A percentile compares a stretch with the other conserved stretches of the same genome.
These are phyloP conservation scores for Ustilago shanxiensis DNA, from an alignment of 1,284 basidiomycete species.

Conservation along the genomic window DNA sequence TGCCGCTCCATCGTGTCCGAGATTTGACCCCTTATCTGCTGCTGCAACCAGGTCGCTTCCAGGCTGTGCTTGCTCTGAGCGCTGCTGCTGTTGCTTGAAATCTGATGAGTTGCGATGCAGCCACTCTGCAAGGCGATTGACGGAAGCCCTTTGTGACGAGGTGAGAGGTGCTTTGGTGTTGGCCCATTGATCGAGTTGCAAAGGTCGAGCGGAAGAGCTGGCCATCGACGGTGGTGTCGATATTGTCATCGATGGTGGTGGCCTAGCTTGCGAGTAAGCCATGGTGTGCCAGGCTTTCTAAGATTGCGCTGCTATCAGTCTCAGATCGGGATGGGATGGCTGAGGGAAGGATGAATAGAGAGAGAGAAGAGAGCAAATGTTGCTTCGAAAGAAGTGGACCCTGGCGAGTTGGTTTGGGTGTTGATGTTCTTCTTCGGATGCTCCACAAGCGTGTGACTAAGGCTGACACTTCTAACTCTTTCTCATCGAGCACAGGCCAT, in stretches of 20 bases:
- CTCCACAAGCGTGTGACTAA: conserved; percentile 19
- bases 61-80: not conserved
- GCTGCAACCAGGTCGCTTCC: not conserved
- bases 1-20: not conserved
- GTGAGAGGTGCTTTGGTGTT: conserved; percentile 52
- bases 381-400: conserved; percentile 17
- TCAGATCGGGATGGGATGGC: not conserved
- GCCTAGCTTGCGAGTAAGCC: conserved; percentile 18
- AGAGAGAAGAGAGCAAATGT: not conserved
- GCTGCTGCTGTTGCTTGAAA: conserved; percentile 38
- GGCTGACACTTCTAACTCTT: conserved; percentile 5
- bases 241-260: conserved; percentile 24
- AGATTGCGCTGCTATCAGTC: not conserved
- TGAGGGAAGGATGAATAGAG: not conserved
- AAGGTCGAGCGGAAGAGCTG: conserved; percentile 28
- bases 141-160: conserved; percentile 45
- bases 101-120: conserved; percentile 43
- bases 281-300: conserved; percentile 4
- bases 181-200: conserved; percentile 60
- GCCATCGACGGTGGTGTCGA: conserved; percentile 26
- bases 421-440: conserved; percentile 19
- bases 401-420: conserved; percentile 10
- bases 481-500: conserved; percentile 35
- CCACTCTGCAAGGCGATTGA: conserved; percentile 59
- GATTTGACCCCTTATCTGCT: not conserved